Evolutionary conservation across 1,139 yeast genomes (phyloP).

Genomic region (Taphrina confusa): DNA sequence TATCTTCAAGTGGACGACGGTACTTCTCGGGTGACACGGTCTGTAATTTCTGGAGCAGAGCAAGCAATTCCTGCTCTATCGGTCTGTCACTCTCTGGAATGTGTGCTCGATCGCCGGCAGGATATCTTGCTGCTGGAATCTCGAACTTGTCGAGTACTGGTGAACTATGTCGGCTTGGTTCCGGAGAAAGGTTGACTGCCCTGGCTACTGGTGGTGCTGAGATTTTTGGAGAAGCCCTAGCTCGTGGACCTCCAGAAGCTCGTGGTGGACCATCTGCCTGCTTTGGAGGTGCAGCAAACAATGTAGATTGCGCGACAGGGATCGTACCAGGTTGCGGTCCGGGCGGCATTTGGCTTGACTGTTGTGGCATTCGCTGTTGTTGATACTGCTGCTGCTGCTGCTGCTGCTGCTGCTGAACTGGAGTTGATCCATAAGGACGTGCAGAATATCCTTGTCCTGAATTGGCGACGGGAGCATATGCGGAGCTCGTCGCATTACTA

Average conservation of each 20-base stretch:
- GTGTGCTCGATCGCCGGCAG: slow-evolving; percentile 71
- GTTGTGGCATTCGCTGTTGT: background rate
- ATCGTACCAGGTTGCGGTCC: slow-evolving; percentile 42
- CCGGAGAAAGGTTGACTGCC: slow-evolving; percentile 44
- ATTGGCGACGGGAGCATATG: slow-evolving; percentile 34
- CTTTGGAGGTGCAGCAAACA: slow-evolving; percentile 39
- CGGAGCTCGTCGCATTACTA: slow-evolving; percentile 7
- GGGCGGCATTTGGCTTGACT: slow-evolving; percentile 39
- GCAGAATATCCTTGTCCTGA: slow-evolving; percentile 33
- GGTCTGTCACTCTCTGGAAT: slow-evolving; percentile 58
- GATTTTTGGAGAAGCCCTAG: slow-evolving; percentile 35
- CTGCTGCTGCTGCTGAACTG: slow-evolving; percentile 36
- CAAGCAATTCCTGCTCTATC: slow-evolving; percentile 59
- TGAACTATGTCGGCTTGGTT: slow-evolving; percentile 37
- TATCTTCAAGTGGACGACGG: slow-evolving; percentile 71
- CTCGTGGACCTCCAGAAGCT: background rate
- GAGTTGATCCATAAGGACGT: slow-evolving; percentile 38
- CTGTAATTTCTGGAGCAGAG: slow-evolving; percentile 61
- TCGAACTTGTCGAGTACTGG: slow-evolving; percentile 38
- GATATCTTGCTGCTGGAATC: slow-evolving; percentile 52
- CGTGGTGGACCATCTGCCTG: slow-evolving; percentile 39
- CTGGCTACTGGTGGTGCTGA: slow-evolving; percentile 44
- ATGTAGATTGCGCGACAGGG: slow-evolving; percentile 31
- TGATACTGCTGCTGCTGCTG: too few relatives aligned
- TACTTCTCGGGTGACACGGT: slow-evolving; percentile 75